Evolutionary conservation across 495 filamentous ascomycete genomes (phyloP).

Genomic region (Aspergillus egyptiacus): DNA sequence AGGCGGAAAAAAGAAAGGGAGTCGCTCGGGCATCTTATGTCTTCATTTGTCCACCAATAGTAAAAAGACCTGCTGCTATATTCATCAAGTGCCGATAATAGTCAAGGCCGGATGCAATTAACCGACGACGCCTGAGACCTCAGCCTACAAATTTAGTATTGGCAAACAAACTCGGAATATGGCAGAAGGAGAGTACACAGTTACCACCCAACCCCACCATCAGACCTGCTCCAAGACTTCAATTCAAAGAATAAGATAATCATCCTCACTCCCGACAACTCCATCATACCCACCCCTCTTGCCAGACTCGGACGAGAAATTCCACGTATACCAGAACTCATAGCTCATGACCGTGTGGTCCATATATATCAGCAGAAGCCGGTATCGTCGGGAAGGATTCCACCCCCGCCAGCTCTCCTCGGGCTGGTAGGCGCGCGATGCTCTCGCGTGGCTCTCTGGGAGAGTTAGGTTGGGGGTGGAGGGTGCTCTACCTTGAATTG

Average conservation of each 20-base stretch:
- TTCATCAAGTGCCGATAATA: no score
- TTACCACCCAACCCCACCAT: no score
- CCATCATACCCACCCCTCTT: not conserved
- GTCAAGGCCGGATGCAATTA: no score
- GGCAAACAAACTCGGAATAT: no score
- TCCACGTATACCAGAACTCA: conserved; percentile 56
- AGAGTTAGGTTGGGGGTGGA: conserved; percentile 17
- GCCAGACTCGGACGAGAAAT: not conserved
- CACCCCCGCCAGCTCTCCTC: conserved; percentile 38
- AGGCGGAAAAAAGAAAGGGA: no score
- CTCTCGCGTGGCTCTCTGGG: conserved; percentile 37
- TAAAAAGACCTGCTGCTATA: no score
- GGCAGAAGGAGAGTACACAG: no score
- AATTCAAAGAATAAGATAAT: not conserved
- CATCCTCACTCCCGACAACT: not conserved
- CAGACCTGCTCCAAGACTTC: no score
- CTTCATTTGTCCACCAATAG: no score
- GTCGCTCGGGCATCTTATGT: no score
- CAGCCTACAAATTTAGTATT: no score
- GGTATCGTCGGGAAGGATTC: conserved; percentile 47
- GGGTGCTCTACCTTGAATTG: not conserved
- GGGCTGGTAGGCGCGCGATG: conserved; percentile 33
- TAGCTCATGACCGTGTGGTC: conserved; percentile 78
- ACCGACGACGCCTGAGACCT: no score
- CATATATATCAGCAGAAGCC: conserved; percentile 69